Conservation (phyloP, 2,329 filamentous ascomycete species). For the Raffaelea arxii region DNA sequence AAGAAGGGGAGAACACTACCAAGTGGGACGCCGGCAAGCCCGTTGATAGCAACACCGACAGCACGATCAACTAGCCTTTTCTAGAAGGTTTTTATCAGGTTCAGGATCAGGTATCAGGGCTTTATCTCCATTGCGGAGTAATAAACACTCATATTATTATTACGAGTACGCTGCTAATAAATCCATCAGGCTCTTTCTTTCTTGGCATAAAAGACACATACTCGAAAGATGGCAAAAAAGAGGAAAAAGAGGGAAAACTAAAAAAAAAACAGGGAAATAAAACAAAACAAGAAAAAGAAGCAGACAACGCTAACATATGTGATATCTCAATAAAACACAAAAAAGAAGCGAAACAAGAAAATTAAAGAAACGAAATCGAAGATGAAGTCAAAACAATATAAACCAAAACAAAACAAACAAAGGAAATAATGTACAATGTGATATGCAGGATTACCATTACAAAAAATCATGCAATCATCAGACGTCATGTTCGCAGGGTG, state of each 20-base stretch:
- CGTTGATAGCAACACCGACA: too few relatives aligned
- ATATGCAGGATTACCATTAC: too few relatives aligned
- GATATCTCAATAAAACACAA: background rate
- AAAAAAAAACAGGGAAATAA: background rate
- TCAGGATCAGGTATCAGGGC: too few relatives aligned
- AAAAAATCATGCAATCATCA: too few relatives aligned
- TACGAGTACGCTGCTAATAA: too few relatives aligned
- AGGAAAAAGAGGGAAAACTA: background rate
- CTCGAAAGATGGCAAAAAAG: background rate
- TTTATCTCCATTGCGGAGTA: too few relatives aligned
- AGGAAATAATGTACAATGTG: background rate
- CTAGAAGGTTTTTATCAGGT: too few relatives aligned
- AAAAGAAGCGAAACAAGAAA: background rate
- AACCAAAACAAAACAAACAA: background rate
- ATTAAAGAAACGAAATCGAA: background rate
- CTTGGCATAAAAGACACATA: background rate
- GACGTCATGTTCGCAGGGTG: slow-evolving; percentile 7
- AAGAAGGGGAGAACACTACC: too few relatives aligned
- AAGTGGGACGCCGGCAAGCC: too few relatives aligned
- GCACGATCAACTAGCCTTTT: too few relatives aligned
- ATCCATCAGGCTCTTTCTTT: too few relatives aligned
- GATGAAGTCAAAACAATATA: background rate
- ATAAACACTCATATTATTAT: too few relatives aligned
- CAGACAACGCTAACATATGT: background rate
- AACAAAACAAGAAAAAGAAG: background rate